These are phyloP conservation scores for Syzygium jambos DNA, from an alignment of 345 rosid species.

Conservation along the genomic window DNA sequence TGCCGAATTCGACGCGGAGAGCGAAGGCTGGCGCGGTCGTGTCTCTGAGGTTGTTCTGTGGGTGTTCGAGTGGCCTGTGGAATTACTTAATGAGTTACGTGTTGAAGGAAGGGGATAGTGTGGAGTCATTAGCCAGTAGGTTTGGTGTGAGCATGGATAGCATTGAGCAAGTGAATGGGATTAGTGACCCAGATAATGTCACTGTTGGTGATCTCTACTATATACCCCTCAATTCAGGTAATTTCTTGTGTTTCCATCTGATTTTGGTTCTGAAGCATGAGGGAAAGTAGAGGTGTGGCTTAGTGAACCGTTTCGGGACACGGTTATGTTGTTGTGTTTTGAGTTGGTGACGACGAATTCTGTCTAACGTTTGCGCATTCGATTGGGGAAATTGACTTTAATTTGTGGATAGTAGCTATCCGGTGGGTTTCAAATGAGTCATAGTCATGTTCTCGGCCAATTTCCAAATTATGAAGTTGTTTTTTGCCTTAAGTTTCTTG, in stretches of 20 bases:
- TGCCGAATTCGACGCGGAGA: conserved; percentile 40
- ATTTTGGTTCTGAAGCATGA: not conserved
- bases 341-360: not conserved
- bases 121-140: conserved; percentile 76
- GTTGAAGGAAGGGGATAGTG: conserved; percentile 60
- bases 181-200: conserved; percentile 65
- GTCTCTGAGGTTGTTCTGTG: conserved; percentile 75
- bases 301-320: not conserved
- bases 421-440: not conserved
- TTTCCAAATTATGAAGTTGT: not conserved
- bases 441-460: not conserved
- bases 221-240: conserved; percentile 87
- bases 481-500: not conserved
- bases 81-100: conserved; percentile 94
- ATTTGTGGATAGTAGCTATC: not conserved
- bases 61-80: conserved; percentile 94
- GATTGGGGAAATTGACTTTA: not conserved
- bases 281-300: not conserved
- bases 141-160: conserved; percentile 93
- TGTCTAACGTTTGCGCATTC: not conserved
- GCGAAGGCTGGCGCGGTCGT: conserved; percentile 63
- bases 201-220: conserved; percentile 69
- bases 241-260: not conserved
- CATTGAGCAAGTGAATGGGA: conserved; percentile 67
- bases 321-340: not conserved